Evolutionary conservation across 169 alveolate genomes (phyloP), one percentile per base, ranked within the genome.

Genomic region (Eimeria tenella): DNA sequence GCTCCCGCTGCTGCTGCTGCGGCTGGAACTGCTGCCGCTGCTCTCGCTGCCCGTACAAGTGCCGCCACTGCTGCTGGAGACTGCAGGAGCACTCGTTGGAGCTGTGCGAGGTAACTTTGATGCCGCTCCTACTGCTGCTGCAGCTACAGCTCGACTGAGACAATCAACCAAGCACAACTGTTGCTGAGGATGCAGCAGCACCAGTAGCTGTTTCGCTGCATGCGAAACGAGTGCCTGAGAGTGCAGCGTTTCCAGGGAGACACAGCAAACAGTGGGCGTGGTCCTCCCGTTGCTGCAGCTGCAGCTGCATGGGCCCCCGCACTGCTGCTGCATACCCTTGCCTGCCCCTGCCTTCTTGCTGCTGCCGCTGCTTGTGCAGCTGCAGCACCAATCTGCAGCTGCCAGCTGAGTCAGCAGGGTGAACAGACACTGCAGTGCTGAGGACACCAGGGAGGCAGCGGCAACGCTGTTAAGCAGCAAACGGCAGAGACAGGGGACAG

Each of bases 191-290:
- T 83, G 79, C 60, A 83, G 90, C 79, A 83, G 77, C 65, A 23
- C 63, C 60, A 83, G 77, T 55, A 83, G 79, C 63, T 83, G 90
- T 50, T 83, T 74, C 62, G 90, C 90, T 4, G 90, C 90, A 83
- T 83, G 90, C 79, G 90, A 58, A 74, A 60, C 90, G 90, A 83
- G 90, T 23, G 77, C 90, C 49, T 55, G 73, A 5, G 90, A 83
- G 77, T 83, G 90, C 4, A 83, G 90, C 21, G 90, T 83, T 58
- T 83, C 90, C 75, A 83, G 52, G 50, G 90, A 83, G n/a, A 83
- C 77, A 60, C 90, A 83, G 90, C 56, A 60, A 6, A 58, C 73
- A 60, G 71, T 31, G 25, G 77, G 56, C 0, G 88, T 13, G 23
- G 10, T 25, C 25, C 42, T 17, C 58, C 70, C 50, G 90, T 75